Evolutionary conservation across 2,329 filamentous ascomycete genomes (phyloP).

Genomic region (Geosmithia flava): DNA sequence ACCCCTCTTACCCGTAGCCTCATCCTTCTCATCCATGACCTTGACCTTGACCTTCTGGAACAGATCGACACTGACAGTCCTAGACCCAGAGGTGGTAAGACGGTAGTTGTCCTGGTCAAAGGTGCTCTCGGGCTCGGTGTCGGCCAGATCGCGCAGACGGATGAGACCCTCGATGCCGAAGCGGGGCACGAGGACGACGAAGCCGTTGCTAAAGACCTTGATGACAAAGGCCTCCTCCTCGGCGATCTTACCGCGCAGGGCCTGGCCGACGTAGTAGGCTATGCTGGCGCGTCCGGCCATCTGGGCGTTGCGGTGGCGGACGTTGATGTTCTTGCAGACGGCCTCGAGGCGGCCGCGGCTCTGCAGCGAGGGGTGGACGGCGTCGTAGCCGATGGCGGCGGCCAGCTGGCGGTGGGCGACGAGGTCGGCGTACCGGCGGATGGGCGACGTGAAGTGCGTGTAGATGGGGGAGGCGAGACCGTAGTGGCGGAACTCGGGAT

Average conservation of each 20-base stretch:
- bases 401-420: conserved; percentile 90
- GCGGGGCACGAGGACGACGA: conserved; percentile 88
- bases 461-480: conserved; percentile 94
- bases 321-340: conserved; percentile 97
- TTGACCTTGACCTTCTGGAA: conserved; percentile 87
- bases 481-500: conserved; percentile 93
- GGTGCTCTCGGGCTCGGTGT: conserved; percentile 63
- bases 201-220: conserved; percentile 94
- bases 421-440: conserved; percentile 94
- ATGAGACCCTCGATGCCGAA: conserved; percentile 95
- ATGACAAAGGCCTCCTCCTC: conserved; percentile 93
- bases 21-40: conserved; percentile 87
- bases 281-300: conserved; percentile 88
- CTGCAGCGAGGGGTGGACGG: conserved; percentile 68
- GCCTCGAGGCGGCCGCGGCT: conserved; percentile 77
- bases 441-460: conserved; percentile 96
- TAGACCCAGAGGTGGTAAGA: conserved; percentile 46
- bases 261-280: conserved; percentile 96
- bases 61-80: conserved; percentile 56
- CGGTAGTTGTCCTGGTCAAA: conserved; percentile 83
- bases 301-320: conserved; percentile 92
- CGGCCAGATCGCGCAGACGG: conserved; percentile 68
- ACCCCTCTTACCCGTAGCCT: conserved; percentile 89
- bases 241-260: conserved; percentile 63
- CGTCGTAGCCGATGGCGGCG: conserved; percentile 86